Evolutionary conservation across 352 stramenopile species (phyloP).

Genomic region (Thraustochytrium sp.): DNA sequence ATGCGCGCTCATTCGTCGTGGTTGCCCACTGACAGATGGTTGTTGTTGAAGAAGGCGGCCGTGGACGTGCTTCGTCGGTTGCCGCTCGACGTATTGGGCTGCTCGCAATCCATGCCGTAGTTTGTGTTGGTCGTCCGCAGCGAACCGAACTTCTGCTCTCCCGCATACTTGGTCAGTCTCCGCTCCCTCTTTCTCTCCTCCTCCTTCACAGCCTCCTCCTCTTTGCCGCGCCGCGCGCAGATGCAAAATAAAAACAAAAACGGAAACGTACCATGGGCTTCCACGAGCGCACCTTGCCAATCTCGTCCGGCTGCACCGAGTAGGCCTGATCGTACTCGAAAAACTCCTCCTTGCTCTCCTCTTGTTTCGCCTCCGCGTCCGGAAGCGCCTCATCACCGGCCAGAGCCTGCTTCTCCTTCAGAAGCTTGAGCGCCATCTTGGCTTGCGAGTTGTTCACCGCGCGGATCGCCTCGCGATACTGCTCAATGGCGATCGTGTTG

Average conservation of each 20-base stretch:
- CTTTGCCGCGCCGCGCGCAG: too few species aligned
- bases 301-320: constrained; percentile 17
- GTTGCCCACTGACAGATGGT: constrained; percentile 32
- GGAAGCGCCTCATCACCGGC: not conserved
- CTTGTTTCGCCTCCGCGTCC: not conserved
- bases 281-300: constrained; percentile 17
- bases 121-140: constrained; percentile 36
- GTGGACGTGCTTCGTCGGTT: not conserved
- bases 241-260: too few species aligned
- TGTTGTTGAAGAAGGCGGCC: constrained; percentile 42
- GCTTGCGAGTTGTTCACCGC: constrained; percentile 20
- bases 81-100: not conserved
- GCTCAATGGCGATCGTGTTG: constrained; percentile 44
- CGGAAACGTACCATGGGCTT: constrained; percentile 23
- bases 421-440: not conserved
- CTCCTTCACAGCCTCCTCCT: not conserved
- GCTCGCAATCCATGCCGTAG: constrained; percentile 33
- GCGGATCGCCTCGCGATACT: constrained; percentile 40
- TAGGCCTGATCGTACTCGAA: constrained; percentile 43
- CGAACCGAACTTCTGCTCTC: not conserved
- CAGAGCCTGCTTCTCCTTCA: not conserved
- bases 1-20: constrained; percentile 33
- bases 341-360: not conserved
- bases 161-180: not conserved
- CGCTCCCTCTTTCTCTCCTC: not conserved